Evolutionary conservation across 176 grass and related monocot genomes (phyloP).

Genomic region (Oryza officinalis): DNA sequence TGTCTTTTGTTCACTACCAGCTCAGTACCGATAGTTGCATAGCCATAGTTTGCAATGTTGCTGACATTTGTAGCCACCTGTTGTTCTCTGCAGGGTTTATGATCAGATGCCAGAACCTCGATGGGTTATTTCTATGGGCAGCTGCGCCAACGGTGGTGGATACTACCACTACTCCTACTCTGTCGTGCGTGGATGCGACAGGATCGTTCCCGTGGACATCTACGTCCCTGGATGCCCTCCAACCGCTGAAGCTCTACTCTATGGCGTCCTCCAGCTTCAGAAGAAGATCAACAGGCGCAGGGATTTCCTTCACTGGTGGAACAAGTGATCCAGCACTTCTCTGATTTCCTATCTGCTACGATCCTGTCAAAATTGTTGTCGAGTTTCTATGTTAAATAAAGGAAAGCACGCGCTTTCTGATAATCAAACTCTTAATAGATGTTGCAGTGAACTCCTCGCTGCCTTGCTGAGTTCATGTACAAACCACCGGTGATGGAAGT

Average conservation of each 20-base stretch:
- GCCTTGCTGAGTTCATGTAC: neutral
- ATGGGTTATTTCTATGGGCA: conserved; percentile 94
- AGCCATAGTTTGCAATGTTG: neutral
- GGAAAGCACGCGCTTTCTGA: neutral
- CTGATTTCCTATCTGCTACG: neutral
- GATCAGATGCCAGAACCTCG: conserved; percentile 89
- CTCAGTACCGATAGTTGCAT: neutral
- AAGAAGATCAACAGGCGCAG: conserved; percentile 88
- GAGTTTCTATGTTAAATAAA: neutral
- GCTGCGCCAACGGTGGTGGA: conserved; percentile 78
- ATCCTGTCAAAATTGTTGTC: neutral
- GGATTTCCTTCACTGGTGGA: conserved; percentile 82
- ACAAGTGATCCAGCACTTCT: conserved; percentile 38
- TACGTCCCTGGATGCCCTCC: conserved; percentile 79
- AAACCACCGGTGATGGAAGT: neutral
- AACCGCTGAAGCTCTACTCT: conserved; percentile 78
- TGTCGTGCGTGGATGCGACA: conserved; percentile 80
- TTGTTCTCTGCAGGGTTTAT: conserved; percentile 48
- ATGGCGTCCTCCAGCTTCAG: conserved; percentile 70
- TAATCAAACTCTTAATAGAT: neutral
- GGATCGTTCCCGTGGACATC: conserved; percentile 78
- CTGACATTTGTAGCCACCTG: neutral
- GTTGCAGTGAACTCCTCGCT: neutral
- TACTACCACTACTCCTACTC: conserved; percentile 98
- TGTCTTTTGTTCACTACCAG: neutral